Base-by-base conservation (phyloP, 1,139 yeast genomes). In the Pichia sp. region DNA sequence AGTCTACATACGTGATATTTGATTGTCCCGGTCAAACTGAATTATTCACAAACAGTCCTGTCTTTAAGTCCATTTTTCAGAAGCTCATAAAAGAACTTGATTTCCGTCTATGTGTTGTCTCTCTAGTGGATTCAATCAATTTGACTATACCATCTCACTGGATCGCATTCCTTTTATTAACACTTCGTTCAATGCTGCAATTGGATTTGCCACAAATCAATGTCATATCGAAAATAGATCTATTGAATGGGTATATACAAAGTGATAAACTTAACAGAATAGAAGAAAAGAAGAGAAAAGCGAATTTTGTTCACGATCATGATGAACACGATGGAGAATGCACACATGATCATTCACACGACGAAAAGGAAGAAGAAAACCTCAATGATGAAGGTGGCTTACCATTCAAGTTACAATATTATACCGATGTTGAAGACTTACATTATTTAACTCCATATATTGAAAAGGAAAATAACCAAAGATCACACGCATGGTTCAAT, bases 11-110 rank as follows among this genome's bases (percentile, higher is more conserved):
- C 61, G 66, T 93, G 30, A 73, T 94, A 7, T 90, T 94, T 67
- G 99, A 94, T 66, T 93, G 98, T 67, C 99, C 99, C 1, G 99
- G 98, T 0, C 99, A 94, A 65, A 93, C 91, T 32, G 99, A 94
- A 65, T 75, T 94, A 27, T 94, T 89, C 66, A 94, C 99, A 2
- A 96, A 88, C 61, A 89, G 89, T 52, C 83, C 91, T 0, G 86
- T 96, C 0, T 72, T 94, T 47, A 83, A 84, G 31, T 75, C 77
- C 35, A 84, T 94, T 3, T 90, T 90, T 56, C 75, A 76, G 55
- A 81, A 73, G 51, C 70, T 94, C 51, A 91, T 75, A 70, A 90
- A 81, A 54, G 72, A 73, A 47, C 68, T 83, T 31, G 89, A 79
- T 53, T 71, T 87, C 56, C 72, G 98, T 44, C 68, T 93, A 14